A percentile compares a stretch with the other conserved stretches of the same genome.
These are phyloP conservation scores for Quercus wislizeni DNA, from an alignment of 306 rosid species.

Conservation along the genomic window DNA sequence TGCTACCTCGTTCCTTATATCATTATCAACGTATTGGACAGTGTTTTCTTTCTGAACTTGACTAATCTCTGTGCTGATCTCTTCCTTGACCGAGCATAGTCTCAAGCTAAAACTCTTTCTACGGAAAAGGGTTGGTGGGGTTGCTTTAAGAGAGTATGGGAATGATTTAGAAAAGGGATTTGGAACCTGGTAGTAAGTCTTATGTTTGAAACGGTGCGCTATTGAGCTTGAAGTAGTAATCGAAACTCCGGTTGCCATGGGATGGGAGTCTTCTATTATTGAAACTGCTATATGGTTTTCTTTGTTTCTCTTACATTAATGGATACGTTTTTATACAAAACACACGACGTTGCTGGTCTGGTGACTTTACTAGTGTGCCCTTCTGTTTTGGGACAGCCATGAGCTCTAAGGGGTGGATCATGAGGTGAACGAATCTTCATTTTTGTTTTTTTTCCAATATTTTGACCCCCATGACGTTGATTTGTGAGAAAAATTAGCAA, in stretches of 20 bases:
- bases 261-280: slow-evolving; percentile 6
- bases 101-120: not conserved
- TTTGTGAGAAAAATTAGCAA: not conserved
- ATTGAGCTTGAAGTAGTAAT: slow-evolving; percentile 14
- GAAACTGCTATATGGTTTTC: too few relatives aligned
- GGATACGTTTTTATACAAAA: not conserved
- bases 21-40: not conserved
- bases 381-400: slow-evolving; percentile 4
- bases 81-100: not conserved
- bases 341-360: not conserved
- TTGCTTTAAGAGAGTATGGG: not conserved
- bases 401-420: not conserved
- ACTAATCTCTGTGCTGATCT: slow-evolving; percentile 16
- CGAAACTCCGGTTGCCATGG: slow-evolving; percentile 32
- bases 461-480: not conserved
- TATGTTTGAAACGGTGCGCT: slow-evolving; percentile 6
- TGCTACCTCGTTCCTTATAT: slow-evolving; percentile 25
- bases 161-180: slow-evolving; percentile 8
- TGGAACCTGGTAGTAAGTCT: not conserved
- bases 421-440: not conserved
- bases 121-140: not conserved
- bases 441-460: not conserved
- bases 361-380: not conserved
- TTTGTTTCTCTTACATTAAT: not conserved
- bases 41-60: not conserved